Conservation (phyloP, 192 early-diverging fungal genomes). For the Borealophlyctis nickersoniae region DNA sequence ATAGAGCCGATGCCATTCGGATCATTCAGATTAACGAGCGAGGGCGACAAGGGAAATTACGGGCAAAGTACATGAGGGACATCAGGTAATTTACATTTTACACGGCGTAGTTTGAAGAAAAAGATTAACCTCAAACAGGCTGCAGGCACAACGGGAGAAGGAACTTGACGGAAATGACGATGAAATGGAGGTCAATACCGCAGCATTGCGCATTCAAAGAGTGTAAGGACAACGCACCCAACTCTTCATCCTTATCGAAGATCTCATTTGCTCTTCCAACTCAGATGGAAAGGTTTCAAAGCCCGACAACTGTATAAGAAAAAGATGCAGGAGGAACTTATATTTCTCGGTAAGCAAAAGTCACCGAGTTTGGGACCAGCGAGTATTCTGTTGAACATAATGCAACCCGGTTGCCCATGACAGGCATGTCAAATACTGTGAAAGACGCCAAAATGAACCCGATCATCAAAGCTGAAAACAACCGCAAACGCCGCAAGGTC, state of each 20-base stretch:
- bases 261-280: slow-evolving; percentile 5
- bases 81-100: slow-evolving; percentile 38
- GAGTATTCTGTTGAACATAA: too few relatives aligned
- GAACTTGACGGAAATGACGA: slow-evolving; percentile 54
- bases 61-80: slow-evolving; percentile 64
- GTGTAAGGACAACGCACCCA: slow-evolving; percentile 31
- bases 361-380: too few relatives aligned
- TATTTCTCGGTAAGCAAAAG: slow-evolving; percentile 44
- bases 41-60: slow-evolving; percentile 50
- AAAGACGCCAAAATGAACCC: slow-evolving; percentile 41
- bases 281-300: slow-evolving; percentile 48
- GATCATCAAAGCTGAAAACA: slow-evolving; percentile 38
- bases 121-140: slow-evolving; percentile 16
- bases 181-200: slow-evolving; percentile 47
- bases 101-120: neutral
- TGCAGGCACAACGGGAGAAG: slow-evolving; percentile 55
- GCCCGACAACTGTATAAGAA: slow-evolving; percentile 39
- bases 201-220: slow-evolving; percentile 50
- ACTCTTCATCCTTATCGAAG: neutral
- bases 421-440: slow-evolving; percentile 40
- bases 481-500: slow-evolving; percentile 47
- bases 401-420: too few relatives aligned
- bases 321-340: slow-evolving; percentile 45
- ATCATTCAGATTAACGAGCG: slow-evolving; percentile 60
- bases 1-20: slow-evolving; percentile 43